phyloP scores from a whole-genome alignment of 2,329 filamentous ascomycete genomes.

The Ascochyta lentis region DNA sequence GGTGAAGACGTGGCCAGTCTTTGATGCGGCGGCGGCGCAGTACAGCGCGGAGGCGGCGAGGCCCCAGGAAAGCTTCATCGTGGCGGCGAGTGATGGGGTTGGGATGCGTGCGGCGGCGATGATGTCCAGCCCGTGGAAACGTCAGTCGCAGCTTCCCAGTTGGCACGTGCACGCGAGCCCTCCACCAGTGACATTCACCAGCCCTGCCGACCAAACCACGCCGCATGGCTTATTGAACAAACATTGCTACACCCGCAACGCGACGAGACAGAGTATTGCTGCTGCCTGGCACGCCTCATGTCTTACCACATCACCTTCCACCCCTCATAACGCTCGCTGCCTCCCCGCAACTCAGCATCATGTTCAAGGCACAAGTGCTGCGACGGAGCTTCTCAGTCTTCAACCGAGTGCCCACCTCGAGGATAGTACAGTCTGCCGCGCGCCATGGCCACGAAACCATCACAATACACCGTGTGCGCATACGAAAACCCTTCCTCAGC shows the following conservation, averaged over 20 bases:
- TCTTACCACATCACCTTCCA: slow-evolving; percentile 18
- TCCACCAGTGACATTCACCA: background rate
- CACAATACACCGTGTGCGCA: slow-evolving; percentile 50
- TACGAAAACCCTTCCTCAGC: slow-evolving; percentile 42
- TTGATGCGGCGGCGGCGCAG: slow-evolving; percentile 41
- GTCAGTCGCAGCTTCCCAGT: slow-evolving; percentile 7
- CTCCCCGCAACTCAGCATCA: slow-evolving; percentile 33
- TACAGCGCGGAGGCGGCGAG: slow-evolving; percentile 51
- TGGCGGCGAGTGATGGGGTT: slow-evolving; percentile 36
- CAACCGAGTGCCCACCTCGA: slow-evolving; percentile 31
- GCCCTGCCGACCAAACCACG: background rate
- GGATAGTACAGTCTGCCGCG: slow-evolving; percentile 33
- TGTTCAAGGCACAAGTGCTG: slow-evolving; percentile 48
- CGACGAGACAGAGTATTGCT: background rate
- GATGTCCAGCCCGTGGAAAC: slow-evolving; percentile 5
- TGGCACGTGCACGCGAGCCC: slow-evolving; percentile 4
- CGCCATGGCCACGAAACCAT: slow-evolving; percentile 42
- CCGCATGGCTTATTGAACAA: background rate
- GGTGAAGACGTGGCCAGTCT: slow-evolving; percentile 47
- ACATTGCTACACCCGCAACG: background rate
- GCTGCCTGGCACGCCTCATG: slow-evolving; percentile 22
- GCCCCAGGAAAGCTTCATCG: slow-evolving; percentile 55
- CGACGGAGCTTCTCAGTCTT: slow-evolving; percentile 48
- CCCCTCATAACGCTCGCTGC: slow-evolving; percentile 20
- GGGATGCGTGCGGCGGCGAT: slow-evolving; percentile 30